These are phyloP conservation scores for Yamadazyma kanchanaburiensis DNA, from an alignment of 1,139 yeast species.

Conservation along the genomic window DNA sequence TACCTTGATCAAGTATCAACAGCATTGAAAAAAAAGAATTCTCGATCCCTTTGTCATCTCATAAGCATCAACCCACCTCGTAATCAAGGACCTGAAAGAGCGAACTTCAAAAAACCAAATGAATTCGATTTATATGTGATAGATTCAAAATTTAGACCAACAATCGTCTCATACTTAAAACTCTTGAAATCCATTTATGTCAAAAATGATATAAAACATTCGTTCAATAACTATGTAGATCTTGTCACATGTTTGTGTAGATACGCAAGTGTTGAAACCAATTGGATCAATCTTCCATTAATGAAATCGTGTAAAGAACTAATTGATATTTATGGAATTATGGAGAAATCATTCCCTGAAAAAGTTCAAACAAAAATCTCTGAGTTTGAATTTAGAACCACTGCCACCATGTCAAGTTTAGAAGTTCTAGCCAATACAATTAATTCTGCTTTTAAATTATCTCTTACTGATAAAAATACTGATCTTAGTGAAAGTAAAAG, in stretches of 20 bases:
- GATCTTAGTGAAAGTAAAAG: conserved; percentile 51
- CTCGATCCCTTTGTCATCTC: conserved; percentile 19
- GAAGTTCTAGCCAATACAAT: conserved; percentile 64
- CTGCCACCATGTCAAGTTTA: conserved; percentile 18
- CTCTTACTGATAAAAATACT: conserved; percentile 73
- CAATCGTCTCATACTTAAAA: conserved; percentile 31
- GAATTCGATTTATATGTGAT: conserved; percentile 38
- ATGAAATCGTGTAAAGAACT: conserved; percentile 56
- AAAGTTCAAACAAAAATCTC: conserved; percentile 11
- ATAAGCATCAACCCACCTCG: conserved; percentile 35
- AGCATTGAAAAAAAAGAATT: conserved; percentile 11
- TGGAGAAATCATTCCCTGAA: conserved; percentile 30
- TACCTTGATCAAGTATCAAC: conserved; percentile 4
- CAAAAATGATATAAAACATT: conserved; percentile 31
- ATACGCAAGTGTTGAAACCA: conserved; percentile 58
- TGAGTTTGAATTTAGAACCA: conserved; percentile 8
- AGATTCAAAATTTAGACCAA: conserved; percentile 36
- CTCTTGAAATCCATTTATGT: conserved; percentile 37
- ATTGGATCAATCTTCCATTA: conserved; percentile 67
- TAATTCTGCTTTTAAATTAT: conserved; percentile 72
- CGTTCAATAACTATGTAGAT: conserved; percentile 39
- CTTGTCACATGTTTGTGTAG: conserved; percentile 51
- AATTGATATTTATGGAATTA: conserved; percentile 42
- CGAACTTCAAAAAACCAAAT: conserved; percentile 31
- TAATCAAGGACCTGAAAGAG: conserved; percentile 23